Base-by-base conservation (phyloP, 257 asterid genomes). In the Primulina eburnea region DNA sequence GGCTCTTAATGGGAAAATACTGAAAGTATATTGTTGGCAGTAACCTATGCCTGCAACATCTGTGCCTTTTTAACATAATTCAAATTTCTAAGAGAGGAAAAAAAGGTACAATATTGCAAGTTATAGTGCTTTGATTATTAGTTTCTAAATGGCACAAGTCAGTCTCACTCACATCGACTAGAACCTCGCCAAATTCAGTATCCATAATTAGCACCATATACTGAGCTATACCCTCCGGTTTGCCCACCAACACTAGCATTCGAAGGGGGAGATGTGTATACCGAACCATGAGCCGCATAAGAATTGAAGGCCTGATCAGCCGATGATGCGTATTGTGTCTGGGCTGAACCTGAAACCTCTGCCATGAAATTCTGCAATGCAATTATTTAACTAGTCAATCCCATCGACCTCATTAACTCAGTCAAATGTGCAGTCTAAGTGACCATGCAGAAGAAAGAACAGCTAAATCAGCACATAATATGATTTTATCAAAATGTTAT, bases 321-420 rank as follows among this genome's bases (percentile, higher is more conserved):
- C 17, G 88, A 64, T 60, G 87, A 75, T 28, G 86, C 82, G 8
- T 82, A 71, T 75, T 82, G 97, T 8, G 80, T 43, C 76, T 82
- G 95, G 28, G 79, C 58, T 38, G 86, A 53, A 30, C 79, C 87
- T 59, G 87, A 91, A 71, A 97, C 98, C 60, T 86, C 91, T n/a
- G 85, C 85, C 90, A 91, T 89, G 85, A 81, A 89, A 81, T 90
- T 89, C 98, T 93, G 92, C 83, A 50, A 16, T 50, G 20, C 20
- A 16, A 50, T 50, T 50, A 50, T 50, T 14, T 50, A 50, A 50
- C 56, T 50, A 50, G 56, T 50, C 56, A 50, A 16, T 20, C 7
- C 20, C 56, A 47, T 47, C 16, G 56, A 47, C 56, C 20, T 14
- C 20, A 14, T 47, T 4, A 47, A 16, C 8, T 4, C 56, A 14